Conservation (phyloP, 352 stramenopile genomes). For the Globisporangium cederbergense region DNA sequence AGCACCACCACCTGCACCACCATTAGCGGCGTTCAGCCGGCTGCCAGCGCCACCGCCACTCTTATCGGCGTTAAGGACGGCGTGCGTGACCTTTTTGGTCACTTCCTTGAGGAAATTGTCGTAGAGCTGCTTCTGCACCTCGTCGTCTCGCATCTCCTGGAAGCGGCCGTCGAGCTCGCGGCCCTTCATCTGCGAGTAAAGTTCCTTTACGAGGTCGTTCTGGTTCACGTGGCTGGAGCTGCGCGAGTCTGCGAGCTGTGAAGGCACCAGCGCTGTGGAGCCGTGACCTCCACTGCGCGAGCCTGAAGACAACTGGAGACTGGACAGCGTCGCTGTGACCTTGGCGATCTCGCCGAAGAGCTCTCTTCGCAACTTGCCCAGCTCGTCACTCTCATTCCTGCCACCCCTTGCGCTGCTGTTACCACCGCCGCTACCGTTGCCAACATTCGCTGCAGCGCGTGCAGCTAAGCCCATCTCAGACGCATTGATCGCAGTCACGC, state of each 20-base stretch:
- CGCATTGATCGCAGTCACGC: slow-evolving; percentile 22
- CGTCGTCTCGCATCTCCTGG: slow-evolving; percentile 30
- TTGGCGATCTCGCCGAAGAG: slow-evolving; percentile 53
- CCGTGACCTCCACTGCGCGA: slow-evolving; percentile 9
- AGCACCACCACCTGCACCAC: slow-evolving; percentile 19
- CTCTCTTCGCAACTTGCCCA: slow-evolving; percentile 48
- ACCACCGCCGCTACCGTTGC: background rate
- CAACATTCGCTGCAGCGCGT: background rate
- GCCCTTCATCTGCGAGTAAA: slow-evolving; percentile 59
- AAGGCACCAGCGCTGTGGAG: slow-evolving; percentile 8
- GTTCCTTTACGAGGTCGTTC: slow-evolving; percentile 45
- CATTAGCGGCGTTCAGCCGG: slow-evolving; percentile 1
- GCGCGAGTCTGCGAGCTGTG: slow-evolving; percentile 12
- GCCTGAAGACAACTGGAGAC: slow-evolving; percentile 18
- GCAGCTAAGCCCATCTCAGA: slow-evolving; percentile 16
- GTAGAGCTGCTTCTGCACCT: slow-evolving; percentile 59
- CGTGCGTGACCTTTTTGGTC: slow-evolving; percentile 71
- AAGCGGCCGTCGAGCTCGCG: slow-evolving; percentile 48
- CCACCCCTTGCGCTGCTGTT: background rate
- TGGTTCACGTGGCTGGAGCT: slow-evolving; percentile 19
- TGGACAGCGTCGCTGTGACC: slow-evolving; percentile 25
- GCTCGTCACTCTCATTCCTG: slow-evolving; percentile 26
- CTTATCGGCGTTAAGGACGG: slow-evolving; percentile 51
- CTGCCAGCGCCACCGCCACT: slow-evolving; percentile 7
- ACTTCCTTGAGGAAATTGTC: slow-evolving; percentile 72